Evolutionary conservation across 2,329 filamentous ascomycete species (phyloP), one percentile per base, ranked within the genome.

Genomic region (Botrytis tulipae): DNA sequence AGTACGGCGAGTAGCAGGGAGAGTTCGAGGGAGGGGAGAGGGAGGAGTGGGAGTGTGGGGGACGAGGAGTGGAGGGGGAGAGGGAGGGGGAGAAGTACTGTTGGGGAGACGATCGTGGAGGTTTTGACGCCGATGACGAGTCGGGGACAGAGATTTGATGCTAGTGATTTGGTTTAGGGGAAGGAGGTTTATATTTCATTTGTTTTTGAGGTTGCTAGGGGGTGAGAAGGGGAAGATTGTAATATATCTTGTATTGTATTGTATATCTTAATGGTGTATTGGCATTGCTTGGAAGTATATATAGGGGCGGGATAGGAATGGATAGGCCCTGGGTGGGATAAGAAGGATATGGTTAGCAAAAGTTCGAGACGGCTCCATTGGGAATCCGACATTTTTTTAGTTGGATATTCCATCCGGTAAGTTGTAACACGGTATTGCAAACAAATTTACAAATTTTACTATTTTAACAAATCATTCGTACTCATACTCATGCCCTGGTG

Each of bases 201-300:
- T 59, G 29, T 20, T 32, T 54, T 2, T 35, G 57, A 12, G 20
- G 10, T 35, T 59, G 9, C 8, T 22, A n/a, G 25, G 12, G 25
- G 29, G 18, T 44, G 25, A 29, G 25, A 4, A 42, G 37, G 37
- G 25, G 25, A 54, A n/a, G 48, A 16, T 54, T 54, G 25, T 35
- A n/a, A 18, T 32, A 18, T 57, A 35, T 42, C n/a, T 29, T 35
- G 32, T 65, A 44, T 65, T 14, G 14, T 32, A 65, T 35, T 65
- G 62, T 35, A 65, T 61, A n/a, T 40, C 25, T 61, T 61, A 61
- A 61, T 61, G 32, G 12, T 35, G 59, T 61, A 61, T 61, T 59
- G 29, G 29, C 18, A 32, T 59, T 57, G 54, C 7, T 40, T 8
- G 22, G 22, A 40, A 2, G 12, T 61, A 14, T 35, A 61, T n/a